Percentiles rank a stretch among this genome's conserved stretches.
Conservation (phyloP, 1,139 yeast genomes). For the Kazachstania sp. region DNA sequence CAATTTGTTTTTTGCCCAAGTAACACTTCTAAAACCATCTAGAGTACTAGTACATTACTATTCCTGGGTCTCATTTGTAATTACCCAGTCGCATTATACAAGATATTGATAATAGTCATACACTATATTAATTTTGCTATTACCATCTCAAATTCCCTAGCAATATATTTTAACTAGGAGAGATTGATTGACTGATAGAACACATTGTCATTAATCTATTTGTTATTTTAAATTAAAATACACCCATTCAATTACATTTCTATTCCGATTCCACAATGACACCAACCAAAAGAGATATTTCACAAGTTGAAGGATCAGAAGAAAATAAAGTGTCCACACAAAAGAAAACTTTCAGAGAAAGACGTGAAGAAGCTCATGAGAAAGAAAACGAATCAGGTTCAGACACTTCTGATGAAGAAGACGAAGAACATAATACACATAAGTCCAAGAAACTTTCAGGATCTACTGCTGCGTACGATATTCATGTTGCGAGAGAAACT, state of each 20-base stretch:
- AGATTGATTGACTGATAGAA: too few species aligned
- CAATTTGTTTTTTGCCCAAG: background rate
- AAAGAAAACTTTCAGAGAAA: conserved; percentile 7
- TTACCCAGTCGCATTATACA: too few species aligned
- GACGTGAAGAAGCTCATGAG: background rate
- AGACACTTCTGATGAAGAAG: conserved; percentile 10
- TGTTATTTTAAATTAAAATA: too few species aligned
- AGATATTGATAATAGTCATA: too few species aligned
- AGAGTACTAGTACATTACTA: too few species aligned
- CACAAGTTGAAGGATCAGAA: background rate
- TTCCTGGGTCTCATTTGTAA: too few species aligned
- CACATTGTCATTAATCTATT: too few species aligned
- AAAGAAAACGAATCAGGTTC: conserved; percentile 15
- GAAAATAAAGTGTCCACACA: background rate
- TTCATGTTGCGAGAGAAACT: conserved; percentile 86
- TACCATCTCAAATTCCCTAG: too few species aligned
- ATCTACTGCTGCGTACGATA: conserved; percentile 63
- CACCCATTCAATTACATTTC: too few species aligned
- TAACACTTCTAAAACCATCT: too few species aligned
- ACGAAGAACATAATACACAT: conserved; percentile 14
- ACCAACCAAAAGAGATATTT: conserved; percentile 1
- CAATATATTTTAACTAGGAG: too few species aligned
- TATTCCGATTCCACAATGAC: background rate
- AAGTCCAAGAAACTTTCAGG: conserved; percentile 9
- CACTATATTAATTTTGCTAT: too few species aligned